Base-by-base conservation (phyloP, 345 rosid genomes). In the Corchorus olitorius region DNA sequence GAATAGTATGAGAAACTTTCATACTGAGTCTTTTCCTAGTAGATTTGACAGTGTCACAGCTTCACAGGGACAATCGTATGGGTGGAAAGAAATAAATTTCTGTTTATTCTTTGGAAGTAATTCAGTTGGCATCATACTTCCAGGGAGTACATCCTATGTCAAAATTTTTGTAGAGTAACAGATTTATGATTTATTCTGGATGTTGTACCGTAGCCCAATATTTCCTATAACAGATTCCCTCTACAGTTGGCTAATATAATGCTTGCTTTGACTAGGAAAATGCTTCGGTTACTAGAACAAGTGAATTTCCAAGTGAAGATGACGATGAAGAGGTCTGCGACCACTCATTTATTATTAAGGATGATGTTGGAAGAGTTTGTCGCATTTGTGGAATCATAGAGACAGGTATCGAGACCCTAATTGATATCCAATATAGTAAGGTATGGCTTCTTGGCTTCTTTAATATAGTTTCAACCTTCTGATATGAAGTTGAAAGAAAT, bases 351-450 rank as follows among this genome's bases (percentile, higher is more conserved):
- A 77, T 90, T 54, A 73, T 88, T 81, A 90, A 88, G 88, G 94
- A 90, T 73, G 94, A 90, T 61, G 72, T 90, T 8, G 94, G 94
- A 16, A 81, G 79, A 84, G 90, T 90, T 59, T 90, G 94, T 81
- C 91, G 89, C n/a, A 73, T 84, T 14, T 90, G 94, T 61, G 92
- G 94, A 73, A 83, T 88, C 19, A 83, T 90, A 68, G 76, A 80
- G 56, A 83, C 77, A 85, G 80, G 87, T 56, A 90, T 88, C 62
- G 94, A 90, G 62, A 85, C 83, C 68, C 84, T 88, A 76, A 77
- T 90, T 72, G 94, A 90, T 60, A 65, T 88, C 79, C 90, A 87
- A 71, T 90, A 76, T 79, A 80, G 77, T 74, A 90, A 88, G 88
- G 92, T 88, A 78, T 54, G 68, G 43, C 19, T 41, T 12, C 50